These are phyloP conservation scores for Paramarasmius palmivorus DNA, from an alignment of 1,284 basidiomycete genomes.

Conservation along the genomic window DNA sequence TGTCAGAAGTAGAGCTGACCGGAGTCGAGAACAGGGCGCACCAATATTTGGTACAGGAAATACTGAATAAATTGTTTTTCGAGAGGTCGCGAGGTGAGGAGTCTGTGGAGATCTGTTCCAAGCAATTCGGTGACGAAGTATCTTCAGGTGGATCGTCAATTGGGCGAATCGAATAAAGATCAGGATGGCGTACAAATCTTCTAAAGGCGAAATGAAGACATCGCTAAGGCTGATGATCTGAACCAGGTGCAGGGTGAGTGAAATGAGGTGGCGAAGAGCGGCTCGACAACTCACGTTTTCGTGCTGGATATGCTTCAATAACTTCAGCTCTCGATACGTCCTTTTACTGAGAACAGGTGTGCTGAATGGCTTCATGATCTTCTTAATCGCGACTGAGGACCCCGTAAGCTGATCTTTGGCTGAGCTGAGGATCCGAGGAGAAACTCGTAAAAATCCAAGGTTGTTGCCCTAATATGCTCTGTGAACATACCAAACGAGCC, in stretches of 20 bases:
- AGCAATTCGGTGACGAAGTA: conserved; percentile 99
- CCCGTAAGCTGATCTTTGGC: conserved; percentile 97
- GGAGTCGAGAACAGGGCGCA: conserved; percentile 35
- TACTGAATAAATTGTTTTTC: conserved; percentile 99
- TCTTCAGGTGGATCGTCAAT: conserved; percentile 37
- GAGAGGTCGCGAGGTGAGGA: conserved; percentile 93
- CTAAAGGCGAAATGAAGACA: conserved; percentile 98
- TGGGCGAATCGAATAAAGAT: conserved; percentile 5
- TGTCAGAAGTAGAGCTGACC: conserved; percentile 12
- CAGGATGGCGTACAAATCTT: conserved; percentile 77
- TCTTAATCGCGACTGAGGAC: conserved; percentile 96
- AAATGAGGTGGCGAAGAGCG: conserved; percentile 5
- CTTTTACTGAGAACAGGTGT: conserved; percentile 98
- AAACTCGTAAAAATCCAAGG: not conserved
- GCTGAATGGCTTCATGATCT: conserved; percentile 98
- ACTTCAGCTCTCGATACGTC: conserved; percentile 97
- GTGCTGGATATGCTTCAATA: conserved; percentile 98
- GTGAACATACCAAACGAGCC: conserved; percentile 83
- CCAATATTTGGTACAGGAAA: conserved; percentile 98
- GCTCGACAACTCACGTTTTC: conserved; percentile 74
- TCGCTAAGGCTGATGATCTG: conserved; percentile 98
- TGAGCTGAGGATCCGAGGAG: conserved; percentile 59
- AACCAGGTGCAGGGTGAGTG: conserved; percentile 11
- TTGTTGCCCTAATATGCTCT: not conserved
- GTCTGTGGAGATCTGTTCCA: conserved; percentile 95